phyloP scores from a whole-genome alignment of 1,284 basidiomycete species.

The Phellopilus nigrolimitatus region DNA sequence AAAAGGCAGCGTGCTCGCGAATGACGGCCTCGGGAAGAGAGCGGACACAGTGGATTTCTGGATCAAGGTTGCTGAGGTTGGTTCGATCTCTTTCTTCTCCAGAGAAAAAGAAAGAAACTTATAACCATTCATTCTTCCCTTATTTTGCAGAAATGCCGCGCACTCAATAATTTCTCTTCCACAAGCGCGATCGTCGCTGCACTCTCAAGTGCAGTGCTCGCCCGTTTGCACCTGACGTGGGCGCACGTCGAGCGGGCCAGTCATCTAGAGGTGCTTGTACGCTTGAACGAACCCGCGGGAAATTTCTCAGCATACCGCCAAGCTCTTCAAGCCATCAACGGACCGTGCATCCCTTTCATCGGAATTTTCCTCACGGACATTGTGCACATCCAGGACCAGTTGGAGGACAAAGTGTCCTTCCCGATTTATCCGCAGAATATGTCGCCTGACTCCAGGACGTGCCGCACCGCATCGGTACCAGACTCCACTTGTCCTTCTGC shows the following conservation, averaged over 20 bases:
- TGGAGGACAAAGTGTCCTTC: constrained; percentile 35
- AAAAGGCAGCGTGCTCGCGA: constrained; percentile 51
- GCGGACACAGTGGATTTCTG: constrained; percentile 64
- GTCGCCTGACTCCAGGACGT: neutral
- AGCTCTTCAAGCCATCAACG: constrained; percentile 46
- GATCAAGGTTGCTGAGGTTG: constrained; percentile 73
- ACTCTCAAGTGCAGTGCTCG: constrained; percentile 53
- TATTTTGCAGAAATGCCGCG: constrained; percentile 53
- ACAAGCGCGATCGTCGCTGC: constrained; percentile 63
- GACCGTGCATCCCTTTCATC: constrained; percentile 63
- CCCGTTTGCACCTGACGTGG: constrained; percentile 62
- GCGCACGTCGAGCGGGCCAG: constrained; percentile 50
- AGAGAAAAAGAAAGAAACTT: too few relatives aligned
- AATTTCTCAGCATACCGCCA: constrained; percentile 54
- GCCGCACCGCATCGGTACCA: neutral
- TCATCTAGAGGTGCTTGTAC: constrained; percentile 45
- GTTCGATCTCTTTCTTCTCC: constrained; percentile 23
- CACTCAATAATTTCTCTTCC: constrained; percentile 61
- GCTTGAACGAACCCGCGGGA: constrained; percentile 53
- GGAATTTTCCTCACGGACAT: constrained; percentile 60
- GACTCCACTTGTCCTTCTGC: neutral
- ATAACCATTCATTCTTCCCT: constrained; percentile 8
- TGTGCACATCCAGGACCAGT: constrained; percentile 50
- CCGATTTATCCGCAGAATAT: constrained; percentile 8
- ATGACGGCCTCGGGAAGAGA: constrained; percentile 46